Percentiles rank a stretch among this genome's conserved stretches.
phyloP scores from a whole-genome alignment of 306 rosid genomes.

The Pterocarpus santalinus region DNA sequence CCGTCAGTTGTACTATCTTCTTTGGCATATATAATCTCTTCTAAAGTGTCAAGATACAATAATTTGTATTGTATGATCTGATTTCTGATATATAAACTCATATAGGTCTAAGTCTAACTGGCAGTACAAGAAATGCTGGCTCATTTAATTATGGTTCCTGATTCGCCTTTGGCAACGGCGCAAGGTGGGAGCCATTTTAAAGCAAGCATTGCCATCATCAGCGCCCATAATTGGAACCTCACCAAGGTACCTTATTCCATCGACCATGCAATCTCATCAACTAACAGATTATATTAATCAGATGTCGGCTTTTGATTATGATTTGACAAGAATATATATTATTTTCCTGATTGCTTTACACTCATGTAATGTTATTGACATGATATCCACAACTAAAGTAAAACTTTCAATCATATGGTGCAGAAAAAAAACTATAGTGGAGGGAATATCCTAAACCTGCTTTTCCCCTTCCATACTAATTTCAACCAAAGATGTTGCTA shows the following conservation, averaged over 20 bases:
- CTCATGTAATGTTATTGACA: slow-evolving; percentile 38
- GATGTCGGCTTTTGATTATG: slow-evolving; percentile 48
- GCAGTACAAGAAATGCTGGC: slow-evolving; percentile 24
- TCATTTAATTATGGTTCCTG: neutral
- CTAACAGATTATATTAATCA: slow-evolving; percentile 35
- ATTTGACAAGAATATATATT: slow-evolving; percentile 40
- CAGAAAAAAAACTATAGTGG: slow-evolving; percentile 47
- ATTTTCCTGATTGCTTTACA: slow-evolving; percentile 46
- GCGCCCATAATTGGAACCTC: slow-evolving; percentile 52
- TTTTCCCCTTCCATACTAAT: slow-evolving; percentile 43
- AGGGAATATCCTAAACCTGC: slow-evolving; percentile 61
- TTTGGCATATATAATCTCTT: too few species aligned
- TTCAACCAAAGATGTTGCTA: slow-evolving; percentile 29
- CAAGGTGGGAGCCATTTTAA: slow-evolving; percentile 38
- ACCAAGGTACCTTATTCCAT: slow-evolving; percentile 54
- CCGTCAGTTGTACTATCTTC: neutral
- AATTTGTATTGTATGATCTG: neutral
- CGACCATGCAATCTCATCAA: slow-evolving; percentile 40
- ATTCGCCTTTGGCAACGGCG: slow-evolving; percentile 1
- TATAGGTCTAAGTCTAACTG: neutral
- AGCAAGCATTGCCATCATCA: slow-evolving; percentile 47
- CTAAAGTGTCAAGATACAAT: neutral
- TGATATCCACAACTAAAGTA: slow-evolving; percentile 44
- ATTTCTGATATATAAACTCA: neutral
- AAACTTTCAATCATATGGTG: slow-evolving; percentile 40